Base-by-base conservation (phyloP, 805 yeast species). In the Barnettozyma siamensis region DNA sequence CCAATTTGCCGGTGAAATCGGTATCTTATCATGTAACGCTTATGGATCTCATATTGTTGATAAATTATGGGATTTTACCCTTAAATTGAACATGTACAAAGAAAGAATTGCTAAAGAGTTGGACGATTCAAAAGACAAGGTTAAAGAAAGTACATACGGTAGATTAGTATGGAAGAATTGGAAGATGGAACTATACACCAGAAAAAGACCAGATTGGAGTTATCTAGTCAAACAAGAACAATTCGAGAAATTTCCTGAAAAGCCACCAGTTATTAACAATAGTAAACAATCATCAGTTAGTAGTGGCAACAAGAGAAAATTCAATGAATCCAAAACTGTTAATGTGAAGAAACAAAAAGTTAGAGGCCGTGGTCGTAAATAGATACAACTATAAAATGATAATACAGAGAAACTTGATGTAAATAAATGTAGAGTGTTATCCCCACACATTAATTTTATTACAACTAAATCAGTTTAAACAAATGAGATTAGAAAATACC, bases 131-230 rank as follows among this genome's bases (percentile, higher is more conserved):
- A 73, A 80, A 31, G 82, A 76, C 30, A 70, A 72, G 46, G 83
- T 93, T 33, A 88, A 93, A 65, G 87, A 81, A 46, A 85, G 95
- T 57, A 75, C 69, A 11, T 93, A 91, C 56, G 99, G 99, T 28
- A 77, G 82, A 57, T 73, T 79, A 53, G 98, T 93, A 2, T 93
- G 97, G 98, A 86, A 83, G 59, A 91, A 91, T 60, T 93, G 97
- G 97, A 66, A 75, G 24, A 73, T 91, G 81, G 98, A 93, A 59
- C 64, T 80, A 52, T 91, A 78, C 54, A 58, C 67, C 10, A 72
- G 94, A 57, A 80, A 80, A 62, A 75, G 80, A 59, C 76, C 69
- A 55, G 96, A 88, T 55, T 91, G 98, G 98, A 86, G 83, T 62
- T 65, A 51, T 43, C 49, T 75, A 30, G 70, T 81, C 15, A 84